Base-by-base conservation (phyloP, 73 alveolate species). In the Stentor roeselii region DNA sequence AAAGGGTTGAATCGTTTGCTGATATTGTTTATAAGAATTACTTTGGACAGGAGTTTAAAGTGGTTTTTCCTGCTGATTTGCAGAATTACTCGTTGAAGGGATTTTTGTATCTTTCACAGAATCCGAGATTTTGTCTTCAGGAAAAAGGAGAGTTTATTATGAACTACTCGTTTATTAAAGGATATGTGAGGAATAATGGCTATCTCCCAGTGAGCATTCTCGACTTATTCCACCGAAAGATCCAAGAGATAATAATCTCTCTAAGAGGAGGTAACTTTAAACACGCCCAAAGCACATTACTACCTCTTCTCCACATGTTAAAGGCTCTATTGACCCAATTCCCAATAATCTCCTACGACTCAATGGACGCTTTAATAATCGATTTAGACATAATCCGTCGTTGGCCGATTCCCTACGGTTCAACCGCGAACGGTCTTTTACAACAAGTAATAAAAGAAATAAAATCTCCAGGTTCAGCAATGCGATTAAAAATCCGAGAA, bases 321-420 rank as follows among this genome's bases (percentile, higher is more conserved):
- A 32, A 67, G 41, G 27, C 21, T 21, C 80, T 67, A 21, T 11
- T 67, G 21, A 67, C 41, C 11, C 21, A 40, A 40, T 67, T 27
- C 2, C 80, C 80, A 30, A 67, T 67, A 21, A 67, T 67, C 27
- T 21, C n/a, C 14, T 67, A 67, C 34, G 80, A 67, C 2, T 21
- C 80, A 0, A 67, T 67, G n/a, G 80, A 67, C 11, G n/a, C 80
- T n/a, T 34, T 67, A 21, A 67, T 67, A 30, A 21, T 67, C 2
- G 80, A 67, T 21, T 21, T 67, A 21, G 80, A 67, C 34, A 32
- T 67, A 21, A 21, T 67, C 37, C 0, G 80, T 27, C 21, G 80
- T 1, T 67, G 80, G 80, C 80, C 80, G 1, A 67, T 67, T 30
- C 80, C 80, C 34, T 67, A 67, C 34, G 80, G 80, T 1, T 67